Evolutionary conservation across 371 early-diverging fungal genomes (phyloP), one percentile per base, ranked within the genome.

Genomic region (Rhizomucor pusillus): DNA sequence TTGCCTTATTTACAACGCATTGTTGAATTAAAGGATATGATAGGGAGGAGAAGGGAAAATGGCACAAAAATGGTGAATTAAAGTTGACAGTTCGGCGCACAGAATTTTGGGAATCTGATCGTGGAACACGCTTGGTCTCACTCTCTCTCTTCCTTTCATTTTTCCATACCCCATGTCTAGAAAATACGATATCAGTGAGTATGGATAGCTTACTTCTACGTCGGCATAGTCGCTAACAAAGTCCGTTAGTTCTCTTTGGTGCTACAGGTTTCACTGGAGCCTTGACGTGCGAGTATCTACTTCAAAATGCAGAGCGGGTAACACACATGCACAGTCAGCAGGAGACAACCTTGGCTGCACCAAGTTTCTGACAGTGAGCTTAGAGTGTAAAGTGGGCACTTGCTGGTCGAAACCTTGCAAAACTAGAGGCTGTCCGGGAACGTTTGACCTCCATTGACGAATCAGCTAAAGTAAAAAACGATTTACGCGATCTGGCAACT

Each of bases 251-350:
- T 12, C 45, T 95, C 40, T 92, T 90, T 71, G 97, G 97, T 13
- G 94, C 91, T 19, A 87, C 88, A 14, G 90, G 95, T 11, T 94
- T 91, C 65, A 92, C 95, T 5, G 95, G 95, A 10, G 63, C 71
- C 35, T 73, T 84, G 25, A 82, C 90, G 5, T 81, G 86, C 22
- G 86, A 89, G 63, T 62, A 77, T 74, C 39, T 60, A 23, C 62
- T 55, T 24, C 59, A 64, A 36, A 43, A 55, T 14, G 50, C 52
- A 54, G 67, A 65, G 52, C 69, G 65, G 41, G 69, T 66, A 56
- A 29, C 3, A 29, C 29, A 7, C 20, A 33, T 5, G 9, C 7
- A 41, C 20, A 29, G 29, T 7, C 29, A 29, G n/a, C n/a, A n/a
- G n/a, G n/a, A n/a, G 7, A 29, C 29, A 16, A n/a, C 16, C 36